Base-by-base conservation (phyloP, 306 rosid genomes). In the Rosa multiflora region DNA sequence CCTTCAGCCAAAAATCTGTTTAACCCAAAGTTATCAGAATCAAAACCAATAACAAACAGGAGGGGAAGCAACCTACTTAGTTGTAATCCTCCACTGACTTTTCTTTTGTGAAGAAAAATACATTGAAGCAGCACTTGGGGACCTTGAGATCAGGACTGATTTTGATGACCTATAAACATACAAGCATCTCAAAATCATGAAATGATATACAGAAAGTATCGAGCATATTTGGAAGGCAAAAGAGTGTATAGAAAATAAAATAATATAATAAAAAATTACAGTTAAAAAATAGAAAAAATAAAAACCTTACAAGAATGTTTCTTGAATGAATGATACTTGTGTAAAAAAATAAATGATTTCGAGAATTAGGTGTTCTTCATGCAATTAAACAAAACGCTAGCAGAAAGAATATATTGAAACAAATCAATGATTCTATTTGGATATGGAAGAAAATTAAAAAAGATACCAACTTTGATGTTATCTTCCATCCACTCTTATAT, bases 11-110 rank as follows among this genome's bases (percentile, higher is more conserved):
- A 40, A 76, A 49, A 69, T 63, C 15, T 67, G 74, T 63, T 49
- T 74, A 44, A 70, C 49, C 72, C 12, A 51, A 66, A 58, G 40
- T 1, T 21, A 64, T 39, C 78, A 53, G 43, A 53, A 70, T 12
- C 62, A 79, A 49, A 59, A 81, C 66, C 35, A 62, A 49, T 4
- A 66, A 17, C 70, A 66, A 66, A 39, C 20, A 62, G 72, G 35
- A 72, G 37, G n/a, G 18, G 35, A 56, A 44, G 69, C 44, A 76
- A 86, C 91, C 72, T 58, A 92, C 97, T 89, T 95, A 32, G 86
- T 93, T 52, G 94, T 86, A 82, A 93, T 88, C 88, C 86, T 93
- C 99, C 97, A 93, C 39, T 82, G 94, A 84, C 81, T 87, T 84
- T 87, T 93, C 77, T 79, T 85, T 83, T 81, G 87, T 29, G 93